Evolutionary conservation across 352 stramenopile species (phyloP), one percentile per base, ranked within the genome.

Genomic region (Pelagophyceae sp.): DNA sequence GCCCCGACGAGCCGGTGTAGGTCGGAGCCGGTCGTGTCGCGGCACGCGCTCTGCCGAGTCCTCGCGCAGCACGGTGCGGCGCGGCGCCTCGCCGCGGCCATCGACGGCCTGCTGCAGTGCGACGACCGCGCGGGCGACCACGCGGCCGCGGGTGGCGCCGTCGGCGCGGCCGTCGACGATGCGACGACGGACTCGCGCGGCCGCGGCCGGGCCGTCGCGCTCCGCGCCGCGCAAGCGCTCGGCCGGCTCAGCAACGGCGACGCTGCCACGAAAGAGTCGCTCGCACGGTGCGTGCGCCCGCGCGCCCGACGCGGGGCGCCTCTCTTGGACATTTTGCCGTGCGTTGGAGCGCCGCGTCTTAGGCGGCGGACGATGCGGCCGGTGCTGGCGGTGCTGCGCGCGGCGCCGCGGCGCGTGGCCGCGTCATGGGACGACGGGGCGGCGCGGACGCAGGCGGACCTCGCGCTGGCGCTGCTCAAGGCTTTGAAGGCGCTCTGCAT

Each of bases 401-500:
- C 11, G 58, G 58, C 58, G 23, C 58, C 58, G 15, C 23, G 31
- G 58, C 58, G 58, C 58, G 58, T 67, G 11, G 58, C 58, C 58
- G 23, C 15, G 29, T 31, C 23, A 67, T 27, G 58, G 58, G 45
- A 54, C 45, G 45, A 54, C 45, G 11, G 11, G 45, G 45, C 45
- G 64, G 29, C 64, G 64, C 64, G 19, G 60, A 67, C 60, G 60
- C 64, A 51, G 11, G 29, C 58, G 58, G 23, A 5, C 11, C 67
- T 74, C 67, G 38, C 33, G 3, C 17, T 74, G 35, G 67, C 19
- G 2, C 38, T 74, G 15, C 35, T 74, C 67, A 74, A 74, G 31
- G 38, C 67, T 1, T n/a, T 74, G 3, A 74, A 74, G 67, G 67
- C 67, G 2, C 6, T 74, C 2, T 40, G 33, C 17, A 74, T 74